phyloP scores from a whole-genome alignment of 2,329 filamentous ascomycete genomes.

The Coleophoma cylindrospora region DNA sequence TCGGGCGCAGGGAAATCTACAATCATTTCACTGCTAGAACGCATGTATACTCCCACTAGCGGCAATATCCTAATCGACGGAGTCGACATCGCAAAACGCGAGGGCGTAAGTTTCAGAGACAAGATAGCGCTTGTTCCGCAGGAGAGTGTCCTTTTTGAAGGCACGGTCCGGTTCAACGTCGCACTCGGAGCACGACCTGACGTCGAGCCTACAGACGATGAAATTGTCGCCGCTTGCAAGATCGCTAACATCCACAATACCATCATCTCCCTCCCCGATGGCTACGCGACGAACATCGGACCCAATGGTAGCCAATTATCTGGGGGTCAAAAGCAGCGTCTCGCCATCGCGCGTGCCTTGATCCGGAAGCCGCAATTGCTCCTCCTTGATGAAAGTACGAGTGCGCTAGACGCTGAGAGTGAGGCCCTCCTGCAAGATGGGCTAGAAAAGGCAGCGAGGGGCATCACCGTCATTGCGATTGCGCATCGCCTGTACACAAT shows the following conservation, averaged over 20 bases:
- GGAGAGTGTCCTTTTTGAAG: slow-evolving; percentile 85
- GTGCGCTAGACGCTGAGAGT: slow-evolving; percentile 87
- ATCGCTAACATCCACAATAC: slow-evolving; percentile 61
- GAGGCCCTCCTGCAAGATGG: slow-evolving; percentile 93
- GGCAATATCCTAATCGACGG: slow-evolving; percentile 79
- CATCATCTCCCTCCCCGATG: slow-evolving; percentile 72
- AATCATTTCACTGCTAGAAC: slow-evolving; percentile 85
- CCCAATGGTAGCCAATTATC: slow-evolving; percentile 89
- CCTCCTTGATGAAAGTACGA: slow-evolving; percentile 91
- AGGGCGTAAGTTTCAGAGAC: slow-evolving; percentile 85
- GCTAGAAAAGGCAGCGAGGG: slow-evolving; percentile 77
- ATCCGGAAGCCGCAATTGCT: slow-evolving; percentile 93
- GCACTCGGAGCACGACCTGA: slow-evolving; percentile 53
- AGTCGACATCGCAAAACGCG: slow-evolving; percentile 73
- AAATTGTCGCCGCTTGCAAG: background rate
- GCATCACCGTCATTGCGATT: slow-evolving; percentile 92
- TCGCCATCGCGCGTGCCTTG: slow-evolving; percentile 87
- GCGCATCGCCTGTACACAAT: slow-evolving; percentile 94
- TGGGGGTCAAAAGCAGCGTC: slow-evolving; percentile 94
- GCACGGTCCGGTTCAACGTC: slow-evolving; percentile 86
- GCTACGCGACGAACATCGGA: slow-evolving; percentile 92
- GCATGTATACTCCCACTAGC: slow-evolving; percentile 89
- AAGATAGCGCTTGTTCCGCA: slow-evolving; percentile 91
- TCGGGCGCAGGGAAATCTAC: slow-evolving; percentile 95
- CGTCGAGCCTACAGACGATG: background rate